phyloP scores from a whole-genome alignment of 139 green algal genomes.

The Closterium sp. region DNA sequence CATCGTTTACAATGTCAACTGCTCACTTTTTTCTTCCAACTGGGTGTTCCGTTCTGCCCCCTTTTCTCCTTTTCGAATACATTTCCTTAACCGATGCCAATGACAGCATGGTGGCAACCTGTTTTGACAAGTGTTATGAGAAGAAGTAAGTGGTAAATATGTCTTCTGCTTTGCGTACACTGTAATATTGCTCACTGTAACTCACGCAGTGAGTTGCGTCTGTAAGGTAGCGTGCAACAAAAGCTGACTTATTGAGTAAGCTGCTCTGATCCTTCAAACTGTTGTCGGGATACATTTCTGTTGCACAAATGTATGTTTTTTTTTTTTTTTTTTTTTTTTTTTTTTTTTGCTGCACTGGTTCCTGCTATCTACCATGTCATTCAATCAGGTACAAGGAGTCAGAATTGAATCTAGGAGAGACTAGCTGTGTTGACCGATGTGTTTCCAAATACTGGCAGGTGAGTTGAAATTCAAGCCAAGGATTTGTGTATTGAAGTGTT shows the following conservation, averaged over 20 bases:
- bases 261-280: no score
- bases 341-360: background rate
- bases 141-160: slow-evolving; percentile 19
- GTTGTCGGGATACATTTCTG: background rate
- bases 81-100: background rate
- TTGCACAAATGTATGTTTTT: background rate
- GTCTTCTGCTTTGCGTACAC: no score
- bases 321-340: background rate
- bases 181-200: no score
- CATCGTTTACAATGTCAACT: background rate
- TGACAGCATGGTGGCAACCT: slow-evolving; percentile 19
- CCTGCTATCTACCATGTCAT: no score
- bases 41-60: background rate
- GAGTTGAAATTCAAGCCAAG: background rate
- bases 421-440: slow-evolving; percentile 91
- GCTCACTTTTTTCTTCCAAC: background rate
- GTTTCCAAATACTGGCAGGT: slow-evolving; percentile 97
- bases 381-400: slow-evolving; percentile 87
- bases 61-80: background rate
- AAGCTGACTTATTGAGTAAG: no score
- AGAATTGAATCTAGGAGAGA: slow-evolving; percentile 91
- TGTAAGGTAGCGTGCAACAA: no score
- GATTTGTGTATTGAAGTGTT: no score
- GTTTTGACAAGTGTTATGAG: slow-evolving; percentile 51
- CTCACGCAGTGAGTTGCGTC: no score